phyloP scores from a whole-genome alignment of 116 monocot genomes.

The Posidonia oceanica region DNA sequence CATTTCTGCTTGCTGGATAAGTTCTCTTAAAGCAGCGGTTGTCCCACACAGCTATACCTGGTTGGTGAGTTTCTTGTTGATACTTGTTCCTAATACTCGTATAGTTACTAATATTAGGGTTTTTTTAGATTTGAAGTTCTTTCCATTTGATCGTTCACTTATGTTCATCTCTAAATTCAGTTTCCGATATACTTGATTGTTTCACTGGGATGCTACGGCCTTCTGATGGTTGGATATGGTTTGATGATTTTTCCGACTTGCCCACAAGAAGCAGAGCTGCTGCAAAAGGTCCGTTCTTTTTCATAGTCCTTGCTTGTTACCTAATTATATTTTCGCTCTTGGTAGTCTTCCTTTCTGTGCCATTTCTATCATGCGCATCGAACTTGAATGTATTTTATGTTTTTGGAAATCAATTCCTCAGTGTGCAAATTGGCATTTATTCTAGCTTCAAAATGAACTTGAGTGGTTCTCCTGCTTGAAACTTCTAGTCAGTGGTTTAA shows the following conservation, averaged over 20 bases:
- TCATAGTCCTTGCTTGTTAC: not conserved
- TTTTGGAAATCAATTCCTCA: too few species aligned
- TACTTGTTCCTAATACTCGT: not conserved
- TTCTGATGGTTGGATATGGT: constrained; percentile 91
- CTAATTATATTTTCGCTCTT: too few species aligned
- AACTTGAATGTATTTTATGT: too few species aligned
- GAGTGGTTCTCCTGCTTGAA: not conserved
- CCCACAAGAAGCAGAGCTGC: constrained; percentile 70
- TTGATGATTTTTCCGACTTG: constrained; percentile 88
- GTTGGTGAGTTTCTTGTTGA: constrained; percentile 56
- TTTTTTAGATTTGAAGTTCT: not conserved
- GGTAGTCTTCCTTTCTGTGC: too few species aligned
- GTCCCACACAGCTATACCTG: constrained; percentile 55
- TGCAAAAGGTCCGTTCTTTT: constrained; percentile 51
- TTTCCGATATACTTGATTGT: constrained; percentile 79
- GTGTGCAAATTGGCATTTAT: not conserved
- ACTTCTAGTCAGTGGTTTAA: not conserved
- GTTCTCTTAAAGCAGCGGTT: constrained; percentile 49
- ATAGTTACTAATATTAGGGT: not conserved
- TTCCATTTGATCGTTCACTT: not conserved
- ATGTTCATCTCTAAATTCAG: constrained; percentile 17
- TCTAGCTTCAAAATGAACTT: not conserved
- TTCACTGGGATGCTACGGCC: constrained; percentile 78
- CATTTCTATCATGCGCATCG: too few species aligned
- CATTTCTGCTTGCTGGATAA: constrained; percentile 56